Evolutionary conservation across 2,329 filamentous ascomycete genomes (phyloP).

Genomic region (Capronia epimyces): DNA sequence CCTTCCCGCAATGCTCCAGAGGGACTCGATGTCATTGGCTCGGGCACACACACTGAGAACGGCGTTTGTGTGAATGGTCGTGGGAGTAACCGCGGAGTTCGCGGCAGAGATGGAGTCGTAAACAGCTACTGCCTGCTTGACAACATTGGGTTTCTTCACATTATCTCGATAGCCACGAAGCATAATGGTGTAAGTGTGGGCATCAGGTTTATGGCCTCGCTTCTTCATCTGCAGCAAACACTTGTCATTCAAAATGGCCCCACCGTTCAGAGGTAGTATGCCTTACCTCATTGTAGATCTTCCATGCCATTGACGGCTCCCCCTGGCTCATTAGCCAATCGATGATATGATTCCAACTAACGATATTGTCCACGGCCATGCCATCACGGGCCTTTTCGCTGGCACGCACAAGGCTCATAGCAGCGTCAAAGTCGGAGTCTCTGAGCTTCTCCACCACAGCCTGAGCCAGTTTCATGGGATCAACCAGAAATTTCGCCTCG

Average conservation of each 20-base stretch:
- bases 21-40: constrained; percentile 67
- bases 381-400: constrained; percentile 19
- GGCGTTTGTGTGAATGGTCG: constrained; percentile 80
- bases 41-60: constrained; percentile 75
- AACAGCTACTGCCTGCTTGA: constrained; percentile 65
- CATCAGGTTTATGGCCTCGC: constrained; percentile 70
- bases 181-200: constrained; percentile 76
- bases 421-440: constrained; percentile 59
- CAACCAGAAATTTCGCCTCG: constrained; percentile 35
- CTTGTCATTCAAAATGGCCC: background rate
- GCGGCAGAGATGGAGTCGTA: constrained; percentile 69
- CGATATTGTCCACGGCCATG: constrained; percentile 56
- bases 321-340: constrained; percentile 61
- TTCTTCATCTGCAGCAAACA: constrained; percentile 76
- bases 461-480: constrained; percentile 67
- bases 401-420: constrained; percentile 58
- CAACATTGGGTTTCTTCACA: constrained; percentile 51
- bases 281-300: constrained; percentile 79
- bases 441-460: constrained; percentile 59
- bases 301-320: constrained; percentile 61
- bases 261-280: background rate
- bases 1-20: constrained; percentile 71
- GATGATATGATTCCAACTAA: constrained; percentile 86
- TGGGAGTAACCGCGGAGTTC: constrained; percentile 61
- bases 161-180: constrained; percentile 67